phyloP scores from a whole-genome alignment of 2,329 filamentous ascomycete genomes.

The Nemania diffusa region DNA sequence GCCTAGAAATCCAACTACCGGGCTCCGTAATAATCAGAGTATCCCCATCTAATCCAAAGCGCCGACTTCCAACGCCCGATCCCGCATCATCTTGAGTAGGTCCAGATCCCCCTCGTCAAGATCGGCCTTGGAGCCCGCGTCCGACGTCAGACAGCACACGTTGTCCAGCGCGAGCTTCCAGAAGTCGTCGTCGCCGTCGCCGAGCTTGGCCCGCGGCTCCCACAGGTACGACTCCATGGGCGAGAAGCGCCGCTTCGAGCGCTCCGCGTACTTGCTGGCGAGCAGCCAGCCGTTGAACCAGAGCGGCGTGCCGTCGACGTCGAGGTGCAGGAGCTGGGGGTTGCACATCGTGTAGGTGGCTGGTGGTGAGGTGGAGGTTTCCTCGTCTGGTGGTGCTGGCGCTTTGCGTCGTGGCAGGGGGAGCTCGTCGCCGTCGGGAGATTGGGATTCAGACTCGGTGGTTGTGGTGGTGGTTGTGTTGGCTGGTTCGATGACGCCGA shows the following conservation, averaged over 20 bases:
- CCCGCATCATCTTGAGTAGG: conserved; percentile 48
- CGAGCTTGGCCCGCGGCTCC: conserved; percentile 44
- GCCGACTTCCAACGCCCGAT: conserved; percentile 37
- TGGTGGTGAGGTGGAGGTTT: conserved; percentile 16
- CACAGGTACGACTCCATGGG: conserved; percentile 51
- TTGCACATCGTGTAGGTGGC: conserved; percentile 53
- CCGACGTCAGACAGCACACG: conserved; percentile 51
- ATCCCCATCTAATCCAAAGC: conserved; percentile 5
- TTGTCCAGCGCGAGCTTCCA: conserved; percentile 52
- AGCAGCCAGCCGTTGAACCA: conserved; percentile 61
- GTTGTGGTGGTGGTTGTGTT: neutral
- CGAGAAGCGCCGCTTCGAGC: conserved; percentile 49
- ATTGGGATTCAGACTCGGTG: neutral
- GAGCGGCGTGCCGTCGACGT: conserved; percentile 53
- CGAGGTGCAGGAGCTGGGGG: conserved; percentile 58
- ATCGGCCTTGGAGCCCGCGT: conserved; percentile 37
- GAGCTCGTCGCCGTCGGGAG: neutral
- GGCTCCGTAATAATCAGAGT: too few species aligned
- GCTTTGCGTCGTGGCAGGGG: neutral
- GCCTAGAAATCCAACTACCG: neutral
- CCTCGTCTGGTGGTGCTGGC: neutral
- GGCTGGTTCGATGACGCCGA: conserved; percentile 46
- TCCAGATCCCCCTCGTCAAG: conserved; percentile 44
- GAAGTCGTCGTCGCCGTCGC: conserved; percentile 41
- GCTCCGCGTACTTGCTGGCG: conserved; percentile 55